Evolutionary conservation across 164 flowering plant species (phyloP), one percentile per base, ranked within the genome.

Genomic region (Nymphaea thermarum): DNA sequence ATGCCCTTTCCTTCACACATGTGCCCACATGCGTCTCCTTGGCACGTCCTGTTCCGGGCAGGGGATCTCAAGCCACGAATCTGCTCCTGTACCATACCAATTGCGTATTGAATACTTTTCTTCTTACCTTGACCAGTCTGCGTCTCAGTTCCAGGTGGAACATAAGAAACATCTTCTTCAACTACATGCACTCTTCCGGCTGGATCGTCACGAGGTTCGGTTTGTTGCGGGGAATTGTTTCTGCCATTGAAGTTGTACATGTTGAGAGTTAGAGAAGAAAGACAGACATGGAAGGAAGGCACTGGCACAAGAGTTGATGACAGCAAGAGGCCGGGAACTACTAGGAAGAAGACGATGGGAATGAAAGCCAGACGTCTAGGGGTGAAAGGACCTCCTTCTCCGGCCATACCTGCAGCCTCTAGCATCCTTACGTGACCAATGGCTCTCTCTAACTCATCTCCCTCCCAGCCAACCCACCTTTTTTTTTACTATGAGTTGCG

Each of bases 191-290:
- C 64, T 61, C 5, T n/a, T 61, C n/a, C n/a, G 8, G 25, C 16
- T 11, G 16, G 8, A 4, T 61, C 64, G 8, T 61, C 42, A 36
- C 16, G 15, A 61, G 16, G 36, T 4, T n/a, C 16, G 16, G 6
- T 2, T 61, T 61, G 8, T 17, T 61, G 36, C 36, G 4, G 2
- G 16, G 64, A n/a, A 17, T 61, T 36, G 10, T 88, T 57, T 10
- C 89, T 87, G 2, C 91, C 91, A 3, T 87, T 81, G 66, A 88
- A 79, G 71, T 93, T 88, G 63, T 86, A 88, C 47, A 82, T 85
- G 67, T 81, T 81, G 78, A 90, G 92, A 75, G 82, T 88, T 7
- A 90, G 75, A 0, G 91, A 85, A 2, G 91, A 84, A 15, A 87
- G 66, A 44, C 97, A 88, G 42, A 88, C 71, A 69, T 84, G 94